Base-by-base conservation (phyloP, 2,329 filamentous ascomycete species). In the Neurospora sp. region DNA sequence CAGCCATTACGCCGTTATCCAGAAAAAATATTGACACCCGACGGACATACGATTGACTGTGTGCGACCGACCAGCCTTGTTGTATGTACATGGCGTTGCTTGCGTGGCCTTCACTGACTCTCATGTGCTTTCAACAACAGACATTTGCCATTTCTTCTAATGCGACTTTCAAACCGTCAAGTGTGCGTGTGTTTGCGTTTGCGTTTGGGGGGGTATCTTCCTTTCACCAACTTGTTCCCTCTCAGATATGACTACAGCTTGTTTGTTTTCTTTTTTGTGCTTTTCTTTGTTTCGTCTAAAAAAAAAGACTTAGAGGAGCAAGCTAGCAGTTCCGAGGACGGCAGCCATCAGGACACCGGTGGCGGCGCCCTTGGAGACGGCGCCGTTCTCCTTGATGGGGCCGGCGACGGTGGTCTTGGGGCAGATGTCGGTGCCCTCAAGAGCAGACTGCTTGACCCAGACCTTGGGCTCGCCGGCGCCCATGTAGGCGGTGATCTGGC, bases 401-500 rank as follows among this genome's bases (percentile, higher is more conserved):
- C 41, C 70, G 41, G 72, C 74, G 19, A 33, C 52, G 10, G 65
- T 68, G 1, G 73, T 75, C 69, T 69, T 39, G n/a, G 67, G n/a
- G 71, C 75, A 76, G 37, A 76, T 57, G 2, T 70, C 73, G 5
- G 74, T 73, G 69, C 65, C 75, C 66, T 73, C 66, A 43, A 76
- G 70, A n/a, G 69, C 52, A 10, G 41, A 38, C 6, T 66, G 37
- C 12, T 66, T 52, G 15, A 73, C 70, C 33, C 74, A 76, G 8
- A 74, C 74, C 70, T 73, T 73, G 40, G 75, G 75, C 68, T 74
- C 74, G 66, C 75, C 75, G 8, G 69, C 66, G 69, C 69, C 70
- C 72, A 74, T 72, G 70, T 71, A 75, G 69, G 72, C 71, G 67
- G 67, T 72, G 41, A 76, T 39, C 33, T 67, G 72, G 68, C 75